Evolutionary conservation across 352 stramenopile species (phyloP).

Genomic region (Phytophthora parvispora): DNA sequence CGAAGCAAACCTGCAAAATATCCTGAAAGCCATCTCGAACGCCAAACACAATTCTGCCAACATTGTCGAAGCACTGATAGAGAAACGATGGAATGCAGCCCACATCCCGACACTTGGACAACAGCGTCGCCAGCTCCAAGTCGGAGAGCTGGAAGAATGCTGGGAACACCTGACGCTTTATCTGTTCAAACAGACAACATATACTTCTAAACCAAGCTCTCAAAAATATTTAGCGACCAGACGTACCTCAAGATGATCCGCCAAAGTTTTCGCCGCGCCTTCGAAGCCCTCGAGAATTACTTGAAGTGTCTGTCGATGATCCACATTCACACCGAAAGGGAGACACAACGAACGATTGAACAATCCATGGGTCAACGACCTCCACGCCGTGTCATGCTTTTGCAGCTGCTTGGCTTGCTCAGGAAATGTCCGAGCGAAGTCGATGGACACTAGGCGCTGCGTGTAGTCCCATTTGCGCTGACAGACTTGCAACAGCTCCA

Average conservation of each 20-base stretch:
- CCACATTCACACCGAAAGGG: conserved; percentile 56
- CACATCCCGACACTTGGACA: conserved; percentile 60
- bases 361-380: conserved; percentile 54
- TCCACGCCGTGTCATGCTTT: conserved; percentile 64
- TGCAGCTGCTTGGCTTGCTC: conserved; percentile 68
- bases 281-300: conserved; percentile 66
- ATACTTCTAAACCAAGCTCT: too few species aligned
- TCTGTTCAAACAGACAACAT: too few species aligned
- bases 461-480: conserved; percentile 80
- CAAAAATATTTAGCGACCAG: neutral
- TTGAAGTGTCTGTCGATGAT: conserved; percentile 55
- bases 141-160: conserved; percentile 76
- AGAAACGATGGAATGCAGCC: conserved; percentile 65
- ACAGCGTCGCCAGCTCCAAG: conserved; percentile 58
- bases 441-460: conserved; percentile 63
- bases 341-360: conserved; percentile 66
- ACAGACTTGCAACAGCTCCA: conserved; percentile 65
- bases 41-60: conserved; percentile 66
- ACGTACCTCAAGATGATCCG: conserved; percentile 65
- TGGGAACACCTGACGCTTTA: conserved; percentile 71
- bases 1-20: conserved; percentile 41
- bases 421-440: conserved; percentile 71
- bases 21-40: conserved; percentile 70
- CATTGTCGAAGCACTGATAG: conserved; percentile 80
- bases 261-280: conserved; percentile 48